Conservation (phyloP, 2,329 filamentous ascomycete genomes). For the Colletotrichum zoysiae region DNA sequence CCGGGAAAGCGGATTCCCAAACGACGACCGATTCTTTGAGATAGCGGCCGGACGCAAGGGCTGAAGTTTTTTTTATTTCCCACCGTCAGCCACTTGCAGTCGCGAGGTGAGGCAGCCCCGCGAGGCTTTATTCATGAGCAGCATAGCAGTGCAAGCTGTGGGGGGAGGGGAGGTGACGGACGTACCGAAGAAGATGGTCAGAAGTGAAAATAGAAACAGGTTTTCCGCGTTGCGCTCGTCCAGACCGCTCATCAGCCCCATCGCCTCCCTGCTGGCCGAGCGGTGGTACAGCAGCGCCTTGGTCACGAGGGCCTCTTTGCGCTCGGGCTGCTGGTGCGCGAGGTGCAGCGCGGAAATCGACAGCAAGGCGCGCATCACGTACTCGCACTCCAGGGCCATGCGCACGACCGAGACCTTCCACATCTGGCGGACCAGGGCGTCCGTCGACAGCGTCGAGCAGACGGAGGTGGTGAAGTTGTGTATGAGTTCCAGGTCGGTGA, state of each 20-base stretch:
- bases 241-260: slow-evolving; percentile 40
- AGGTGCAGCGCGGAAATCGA: slow-evolving; percentile 64
- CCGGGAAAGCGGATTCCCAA: slow-evolving; percentile 47
- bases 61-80: background rate
- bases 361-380: slow-evolving; percentile 63
- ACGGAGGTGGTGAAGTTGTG: slow-evolving; percentile 66
- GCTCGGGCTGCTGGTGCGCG: slow-evolving; percentile 54
- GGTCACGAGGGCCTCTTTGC: slow-evolving; percentile 52
- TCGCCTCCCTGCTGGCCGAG: slow-evolving; percentile 38
- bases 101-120: background rate
- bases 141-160: background rate
- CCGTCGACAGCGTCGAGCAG: slow-evolving; percentile 58
- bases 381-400: slow-evolving; percentile 59
- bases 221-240: slow-evolving; percentile 43
- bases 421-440: slow-evolving; percentile 57
- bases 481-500: slow-evolving; percentile 64
- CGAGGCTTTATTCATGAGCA: background rate
- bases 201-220: slow-evolving; percentile 48
- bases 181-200: slow-evolving; percentile 52
- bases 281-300: slow-evolving; percentile 40
- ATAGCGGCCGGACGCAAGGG: slow-evolving; percentile 48
- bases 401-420: slow-evolving; percentile 62
- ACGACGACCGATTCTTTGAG: slow-evolving; percentile 48
- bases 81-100: background rate
- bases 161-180: background rate